These are phyloP conservation scores for Pseudogymnoascus verrucosus DNA, from an alignment of 2,329 filamentous ascomycete species.

Conservation along the genomic window DNA sequence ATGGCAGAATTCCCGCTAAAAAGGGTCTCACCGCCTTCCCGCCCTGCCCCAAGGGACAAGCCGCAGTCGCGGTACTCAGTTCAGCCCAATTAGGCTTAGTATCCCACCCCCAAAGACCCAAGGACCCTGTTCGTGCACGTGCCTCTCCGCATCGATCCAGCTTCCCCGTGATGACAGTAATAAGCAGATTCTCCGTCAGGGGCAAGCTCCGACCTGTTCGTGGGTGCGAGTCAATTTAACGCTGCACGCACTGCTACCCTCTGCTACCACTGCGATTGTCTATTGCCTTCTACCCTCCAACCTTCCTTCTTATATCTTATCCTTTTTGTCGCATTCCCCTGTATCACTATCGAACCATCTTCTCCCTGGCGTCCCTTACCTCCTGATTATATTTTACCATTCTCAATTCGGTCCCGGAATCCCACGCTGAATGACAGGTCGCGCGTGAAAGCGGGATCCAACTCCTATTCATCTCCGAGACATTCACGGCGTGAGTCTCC, in stretches of 20 bases:
- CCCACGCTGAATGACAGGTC: background rate
- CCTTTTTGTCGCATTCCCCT: background rate
- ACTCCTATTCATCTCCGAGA: constrained; percentile 5
- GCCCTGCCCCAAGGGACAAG: background rate
- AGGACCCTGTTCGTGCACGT: constrained; percentile 1
- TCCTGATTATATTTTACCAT: constrained; percentile 3
- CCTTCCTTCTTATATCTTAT: background rate
- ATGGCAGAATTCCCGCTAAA: background rate
- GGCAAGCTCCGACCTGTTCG: background rate
- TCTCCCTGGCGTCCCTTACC: background rate
- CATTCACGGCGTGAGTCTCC: background rate
- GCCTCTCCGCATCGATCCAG: constrained; percentile 1
- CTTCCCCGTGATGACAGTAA: constrained; percentile 5
- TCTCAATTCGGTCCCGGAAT: background rate
- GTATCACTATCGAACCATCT: background rate
- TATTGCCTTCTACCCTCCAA: background rate
- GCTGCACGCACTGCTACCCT: background rate
- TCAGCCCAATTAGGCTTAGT: background rate
- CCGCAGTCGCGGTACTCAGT: background rate
- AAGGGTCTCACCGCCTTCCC: background rate
- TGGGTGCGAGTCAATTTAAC: background rate
- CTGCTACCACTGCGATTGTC: too few species aligned
- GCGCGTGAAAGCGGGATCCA: background rate
- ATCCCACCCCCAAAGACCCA: background rate
- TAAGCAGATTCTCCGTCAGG: constrained; percentile 1